Percentiles rank a stretch among this genome's conserved stretches.
Conservation (phyloP, 306 rosid genomes). For the Prunus mume region DNA sequence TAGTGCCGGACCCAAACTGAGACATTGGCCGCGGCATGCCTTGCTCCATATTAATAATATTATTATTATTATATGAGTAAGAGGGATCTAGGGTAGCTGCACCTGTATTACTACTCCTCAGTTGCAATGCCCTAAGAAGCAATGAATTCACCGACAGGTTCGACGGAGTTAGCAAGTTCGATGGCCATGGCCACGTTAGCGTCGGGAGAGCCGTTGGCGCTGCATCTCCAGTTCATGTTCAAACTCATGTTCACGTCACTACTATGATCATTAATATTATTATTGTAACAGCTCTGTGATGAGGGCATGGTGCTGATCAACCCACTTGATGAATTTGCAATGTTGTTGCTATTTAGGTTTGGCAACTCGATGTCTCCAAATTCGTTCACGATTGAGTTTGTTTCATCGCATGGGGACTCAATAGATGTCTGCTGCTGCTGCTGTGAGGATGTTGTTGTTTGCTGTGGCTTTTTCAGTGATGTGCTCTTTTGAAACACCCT, state of each 20-base stretch:
- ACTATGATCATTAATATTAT: not conserved
- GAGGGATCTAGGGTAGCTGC: slow-evolving; percentile 11
- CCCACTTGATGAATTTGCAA: slow-evolving; percentile 41
- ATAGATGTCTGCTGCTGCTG: slow-evolving; percentile 31
- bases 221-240: slow-evolving; percentile 51
- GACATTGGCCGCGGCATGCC: slow-evolving; percentile 17
- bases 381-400: slow-evolving; percentile 60
- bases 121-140: slow-evolving; percentile 87
- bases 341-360: slow-evolving; percentile 25
- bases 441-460: slow-evolving; percentile 41
- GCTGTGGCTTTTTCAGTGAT: slow-evolving; percentile 58
- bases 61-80: not conserved
- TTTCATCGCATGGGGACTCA: slow-evolving; percentile 64
- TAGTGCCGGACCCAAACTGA: slow-evolving; percentile 16
- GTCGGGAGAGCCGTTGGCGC: slow-evolving; percentile 37
- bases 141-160: slow-evolving; percentile 62
- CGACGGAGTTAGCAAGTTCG: slow-evolving; percentile 45
- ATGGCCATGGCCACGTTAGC: slow-evolving; percentile 46
- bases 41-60: slow-evolving; percentile 15
- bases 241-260: not conserved
- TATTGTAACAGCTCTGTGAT: slow-evolving; percentile 31
- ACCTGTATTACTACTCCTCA: slow-evolving; percentile 50
- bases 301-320: slow-evolving; percentile 33
- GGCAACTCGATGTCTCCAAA: slow-evolving; percentile 67
- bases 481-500: slow-evolving; percentile 78